Base-by-base conservation (phyloP, 2,329 filamentous ascomycete genomes). In the Nemania sp. region DNA sequence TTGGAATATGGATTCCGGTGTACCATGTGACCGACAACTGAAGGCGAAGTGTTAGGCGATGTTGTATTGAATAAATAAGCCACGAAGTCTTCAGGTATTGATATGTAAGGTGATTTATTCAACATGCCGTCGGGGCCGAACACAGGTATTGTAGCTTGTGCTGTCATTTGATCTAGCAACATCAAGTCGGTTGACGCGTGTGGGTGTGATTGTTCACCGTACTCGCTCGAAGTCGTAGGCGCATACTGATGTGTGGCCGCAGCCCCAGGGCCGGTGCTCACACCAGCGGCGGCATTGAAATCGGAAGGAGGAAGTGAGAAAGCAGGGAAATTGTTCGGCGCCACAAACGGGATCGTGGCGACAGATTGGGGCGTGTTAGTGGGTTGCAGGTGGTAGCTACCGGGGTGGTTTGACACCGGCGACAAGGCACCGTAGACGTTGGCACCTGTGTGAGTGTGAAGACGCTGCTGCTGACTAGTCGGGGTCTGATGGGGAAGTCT, bases 71-170 rank as follows among this genome's bases (percentile, higher is more conserved):
- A 96, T 25, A 96, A 76, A 81, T 90, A 96, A 5, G 89, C 88
- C 65, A 93, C 88, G 70, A 95, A 95, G 71, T 96, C 92, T 71
- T 96, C 91, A 0, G 91, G 89, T 79, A 96, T 90, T 9, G 90
- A 88, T 3, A 83, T 82, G 72, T 94, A 94, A 0, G 94, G 92
- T 2, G 92, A 96, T 59, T 94, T 90, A 68, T 90, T 93, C 42
- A 85, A 69, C 62, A 91, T 88, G 17, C 86, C 89, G 68, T 96
- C 92, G 25, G 85, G 88, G 15, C 92, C 92, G 75, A 97, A 97
- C 25, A 97, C 89, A 0, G 94, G 92, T 68, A 96, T 90, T 4
- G 90, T 87, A 58, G 86, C 88, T 15, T 82, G 81, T 71, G 83
- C 82, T 45, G 83, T 76, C 82, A 88, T 87, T 62, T 87, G 83